These are phyloP conservation scores for Suhomyces faveliae DNA, from an alignment of 805 yeast species.

Conservation along the genomic window DNA sequence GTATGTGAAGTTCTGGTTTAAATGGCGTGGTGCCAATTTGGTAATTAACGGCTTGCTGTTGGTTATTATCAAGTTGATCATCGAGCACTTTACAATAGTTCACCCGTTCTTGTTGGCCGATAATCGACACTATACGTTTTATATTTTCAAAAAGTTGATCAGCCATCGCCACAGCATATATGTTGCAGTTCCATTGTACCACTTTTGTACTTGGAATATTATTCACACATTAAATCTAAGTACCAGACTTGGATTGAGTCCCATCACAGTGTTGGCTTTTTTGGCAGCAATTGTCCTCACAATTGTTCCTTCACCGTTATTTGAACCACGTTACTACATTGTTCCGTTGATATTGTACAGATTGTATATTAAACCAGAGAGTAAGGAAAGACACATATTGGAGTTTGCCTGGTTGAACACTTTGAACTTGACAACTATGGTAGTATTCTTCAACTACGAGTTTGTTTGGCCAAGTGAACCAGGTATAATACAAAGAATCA, in stretches of 20 bases:
- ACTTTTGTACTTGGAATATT: slow-evolving; percentile 48
- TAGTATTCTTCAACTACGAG: slow-evolving; percentile 57
- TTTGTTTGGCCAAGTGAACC: slow-evolving; percentile 69
- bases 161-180: slow-evolving; percentile 46
- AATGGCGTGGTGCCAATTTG: slow-evolving; percentile 16
- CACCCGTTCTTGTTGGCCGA: slow-evolving; percentile 94
- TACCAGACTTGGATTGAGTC: slow-evolving; percentile 16
- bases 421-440: slow-evolving; percentile 53
- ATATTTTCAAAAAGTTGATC: slow-evolving; percentile 70
- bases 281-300: slow-evolving; percentile 55
- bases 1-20: slow-evolving; percentile 37
- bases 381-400: slow-evolving; percentile 36
- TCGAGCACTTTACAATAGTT: slow-evolving; percentile 63
- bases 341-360: slow-evolving; percentile 79
- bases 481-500: slow-evolving; percentile 66
- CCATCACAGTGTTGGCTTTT: slow-evolving; percentile 49
- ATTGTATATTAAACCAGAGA: slow-evolving; percentile 46
- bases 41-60: slow-evolving; percentile 15
- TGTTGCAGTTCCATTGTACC: slow-evolving; percentile 65
- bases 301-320: slow-evolving; percentile 83
- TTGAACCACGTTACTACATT: slow-evolving; percentile 92
- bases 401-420: slow-evolving; percentile 65
- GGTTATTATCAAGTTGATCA: slow-evolving; percentile 40
- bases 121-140: slow-evolving; percentile 90
- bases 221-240: slow-evolving; percentile 14